A percentile compares a stretch with the other conserved stretches of the same genome.
Evolutionary conservation across 345 rosid species (phyloP).

Genomic region (Eucalyptus cloeziana): DNA sequence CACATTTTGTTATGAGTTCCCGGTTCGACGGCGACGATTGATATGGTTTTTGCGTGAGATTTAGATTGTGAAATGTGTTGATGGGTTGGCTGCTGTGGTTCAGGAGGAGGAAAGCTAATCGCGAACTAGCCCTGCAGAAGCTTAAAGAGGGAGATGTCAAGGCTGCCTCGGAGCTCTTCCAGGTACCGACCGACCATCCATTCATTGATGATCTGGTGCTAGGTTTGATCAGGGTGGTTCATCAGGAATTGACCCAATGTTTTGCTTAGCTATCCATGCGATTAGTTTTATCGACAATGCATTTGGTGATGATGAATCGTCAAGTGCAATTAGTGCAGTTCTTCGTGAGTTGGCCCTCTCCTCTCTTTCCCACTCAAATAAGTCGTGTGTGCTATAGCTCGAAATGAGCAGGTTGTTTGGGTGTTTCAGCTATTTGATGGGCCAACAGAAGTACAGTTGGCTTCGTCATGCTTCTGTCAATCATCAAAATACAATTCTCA

Average conservation of each 20-base stretch:
- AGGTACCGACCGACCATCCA: slow-evolving; percentile 18
- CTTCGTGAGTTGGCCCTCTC: not conserved
- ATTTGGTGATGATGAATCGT: not conserved
- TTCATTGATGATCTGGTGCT: not conserved
- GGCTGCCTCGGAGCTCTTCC: slow-evolving; percentile 72
- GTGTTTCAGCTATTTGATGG: not conserved
- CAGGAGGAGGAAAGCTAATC: slow-evolving; percentile 57
- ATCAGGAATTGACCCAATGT: not conserved
- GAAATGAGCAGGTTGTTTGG: not conserved
- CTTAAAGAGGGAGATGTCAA: slow-evolving; percentile 59
- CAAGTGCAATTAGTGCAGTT: not conserved
- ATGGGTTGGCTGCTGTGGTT: not conserved
- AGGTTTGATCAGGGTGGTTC: not conserved
- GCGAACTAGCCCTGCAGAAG: slow-evolving; percentile 54
- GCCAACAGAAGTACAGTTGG: not conserved
- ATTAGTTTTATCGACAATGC: not conserved
- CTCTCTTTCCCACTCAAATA: not conserved
- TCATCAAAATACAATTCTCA: not conserved
- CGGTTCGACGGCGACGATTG: not conserved
- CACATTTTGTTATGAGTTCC: not conserved
- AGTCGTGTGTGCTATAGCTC: not conserved
- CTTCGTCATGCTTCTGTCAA: not conserved
- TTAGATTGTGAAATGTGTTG: not conserved
- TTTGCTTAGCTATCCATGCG: not conserved
- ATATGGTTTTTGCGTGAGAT: not conserved